phyloP scores from a whole-genome alignment of 2,329 filamentous ascomycete genomes.

The Didymella sp. region DNA sequence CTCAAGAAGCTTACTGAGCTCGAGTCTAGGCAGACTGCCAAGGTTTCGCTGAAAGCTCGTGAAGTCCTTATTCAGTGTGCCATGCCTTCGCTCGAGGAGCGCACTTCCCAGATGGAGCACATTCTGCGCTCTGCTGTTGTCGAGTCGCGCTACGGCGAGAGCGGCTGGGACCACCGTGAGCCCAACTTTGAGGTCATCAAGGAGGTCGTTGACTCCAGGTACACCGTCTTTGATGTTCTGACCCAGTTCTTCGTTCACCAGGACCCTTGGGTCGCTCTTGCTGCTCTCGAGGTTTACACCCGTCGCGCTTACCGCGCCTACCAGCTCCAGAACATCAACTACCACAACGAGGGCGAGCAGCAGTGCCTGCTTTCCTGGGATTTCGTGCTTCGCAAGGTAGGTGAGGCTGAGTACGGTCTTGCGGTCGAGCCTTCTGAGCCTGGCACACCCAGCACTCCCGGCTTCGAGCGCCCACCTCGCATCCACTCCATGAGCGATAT shows the following conservation, averaged over 20 bases:
- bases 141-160: slow-evolving; percentile 96
- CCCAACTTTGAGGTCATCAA: slow-evolving; percentile 90
- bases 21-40: slow-evolving; percentile 83
- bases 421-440: slow-evolving; percentile 80
- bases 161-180: slow-evolving; percentile 94
- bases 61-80: slow-evolving; percentile 98
- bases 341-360: slow-evolving; percentile 77
- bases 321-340: slow-evolving; percentile 85
- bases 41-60: slow-evolving; percentile 95
- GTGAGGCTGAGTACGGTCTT: slow-evolving; percentile 86
- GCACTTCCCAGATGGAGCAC: slow-evolving; percentile 96
- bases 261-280: slow-evolving; percentile 92
- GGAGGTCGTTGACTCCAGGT: slow-evolving; percentile 98
- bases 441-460: slow-evolving; percentile 73
- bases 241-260: slow-evolving; percentile 94
- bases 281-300: slow-evolving; percentile 94
- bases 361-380: slow-evolving; percentile 91
- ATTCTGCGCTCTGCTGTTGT: slow-evolving; percentile 95
- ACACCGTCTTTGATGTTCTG: slow-evolving; percentile 96
- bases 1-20: slow-evolving; percentile 90
- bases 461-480: slow-evolving; percentile 70
- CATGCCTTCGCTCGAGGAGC: slow-evolving; percentile 93
- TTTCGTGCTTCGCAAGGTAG: slow-evolving; percentile 92
- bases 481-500: slow-evolving; percentile 97
- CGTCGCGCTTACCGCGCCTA: slow-evolving; percentile 97